Evolutionary conservation across 148 eudicot genomes (phyloP), one percentile per base, ranked within the genome.

Genomic region (Simmondsia chinensis): DNA sequence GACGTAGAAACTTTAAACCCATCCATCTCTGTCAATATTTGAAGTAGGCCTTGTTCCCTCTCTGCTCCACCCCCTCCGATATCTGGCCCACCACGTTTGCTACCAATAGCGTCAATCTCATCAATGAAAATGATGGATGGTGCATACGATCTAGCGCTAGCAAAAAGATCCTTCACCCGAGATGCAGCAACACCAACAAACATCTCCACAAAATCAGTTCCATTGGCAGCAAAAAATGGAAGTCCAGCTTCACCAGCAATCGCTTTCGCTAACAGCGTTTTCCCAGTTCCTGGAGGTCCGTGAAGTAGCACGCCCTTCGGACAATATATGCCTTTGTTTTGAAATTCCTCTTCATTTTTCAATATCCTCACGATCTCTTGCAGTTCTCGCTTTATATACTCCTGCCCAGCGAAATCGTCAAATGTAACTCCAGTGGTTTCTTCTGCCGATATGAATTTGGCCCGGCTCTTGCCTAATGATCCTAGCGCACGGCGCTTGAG

Each of bases 181-280:
- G 97, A 75, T 26, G 97, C 97, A 39, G 94, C 97, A 16, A 88
- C 94, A 20, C 97, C 97, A 54, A 72, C 84, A 78, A 83, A 88
- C 97, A 88, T 88, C 84, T 88, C 94, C 19, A 88, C 94, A 69
- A 88, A 88, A 74, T 88, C 97, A 44, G 94, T 83, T 35, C 97
- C 97, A 64, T 77, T 83, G 39, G 75, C 75, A 45, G 97, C 94
- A 54, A 88, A 80, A 55, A 88, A 88, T 9, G 97, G 97, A 66
- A 88, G 84, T 20, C 94, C 97, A 11, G 97, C 83, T 66, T 88
- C 97, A 34, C 97, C 97, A 61, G 97, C 97, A 57, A 83, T 88
- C 45, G 96, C 94, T 75, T 71, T 88, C 7, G 96, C 96, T 50
- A 88, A 63, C 36, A 88, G 79, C 33, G 96, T 88, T 75, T 88